Conservation (phyloP, 1,139 yeast species). For the Geotrichum restrictum region DNA sequence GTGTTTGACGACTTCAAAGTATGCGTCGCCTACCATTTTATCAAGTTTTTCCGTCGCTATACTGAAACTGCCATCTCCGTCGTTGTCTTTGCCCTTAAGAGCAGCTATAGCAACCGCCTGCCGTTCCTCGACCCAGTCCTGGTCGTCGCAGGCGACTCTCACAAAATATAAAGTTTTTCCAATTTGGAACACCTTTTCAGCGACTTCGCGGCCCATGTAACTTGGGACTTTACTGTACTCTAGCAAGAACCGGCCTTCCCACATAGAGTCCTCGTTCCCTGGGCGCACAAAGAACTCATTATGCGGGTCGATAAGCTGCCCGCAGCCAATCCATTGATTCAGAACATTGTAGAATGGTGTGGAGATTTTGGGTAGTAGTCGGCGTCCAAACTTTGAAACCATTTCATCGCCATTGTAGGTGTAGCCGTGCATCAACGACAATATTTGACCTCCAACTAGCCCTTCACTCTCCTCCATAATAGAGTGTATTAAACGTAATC, state of each 20-base stretch:
- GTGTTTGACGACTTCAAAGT: conserved; percentile 54
- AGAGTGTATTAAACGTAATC: conserved; percentile 53
- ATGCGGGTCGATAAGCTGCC: conserved; percentile 53
- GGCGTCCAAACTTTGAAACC: conserved; percentile 45
- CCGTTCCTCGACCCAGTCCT: conserved; percentile 52
- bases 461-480: conserved; percentile 40
- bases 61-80: conserved; percentile 23
- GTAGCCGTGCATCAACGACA: conserved; percentile 51
- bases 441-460: conserved; percentile 52
- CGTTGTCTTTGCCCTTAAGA: conserved; percentile 13
- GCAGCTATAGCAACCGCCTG: conserved; percentile 22
- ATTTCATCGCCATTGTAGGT: conserved; percentile 61
- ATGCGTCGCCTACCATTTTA: conserved; percentile 49
- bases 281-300: conserved; percentile 65
- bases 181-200: conserved; percentile 60
- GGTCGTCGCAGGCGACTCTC: conserved; percentile 58
- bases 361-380: conserved; percentile 49
- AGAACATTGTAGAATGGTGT: conserved; percentile 62
- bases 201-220: conserved; percentile 49
- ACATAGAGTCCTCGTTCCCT: conserved; percentile 25
- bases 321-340: conserved; percentile 65
- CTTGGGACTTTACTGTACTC: conserved; percentile 51
- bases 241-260: conserved; percentile 37
- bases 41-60: conserved; percentile 40
- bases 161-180: conserved; percentile 77